Evolutionary conservation across 768 basidiomycete genomes (phyloP).

Genomic region (Suillus clintonianus): DNA sequence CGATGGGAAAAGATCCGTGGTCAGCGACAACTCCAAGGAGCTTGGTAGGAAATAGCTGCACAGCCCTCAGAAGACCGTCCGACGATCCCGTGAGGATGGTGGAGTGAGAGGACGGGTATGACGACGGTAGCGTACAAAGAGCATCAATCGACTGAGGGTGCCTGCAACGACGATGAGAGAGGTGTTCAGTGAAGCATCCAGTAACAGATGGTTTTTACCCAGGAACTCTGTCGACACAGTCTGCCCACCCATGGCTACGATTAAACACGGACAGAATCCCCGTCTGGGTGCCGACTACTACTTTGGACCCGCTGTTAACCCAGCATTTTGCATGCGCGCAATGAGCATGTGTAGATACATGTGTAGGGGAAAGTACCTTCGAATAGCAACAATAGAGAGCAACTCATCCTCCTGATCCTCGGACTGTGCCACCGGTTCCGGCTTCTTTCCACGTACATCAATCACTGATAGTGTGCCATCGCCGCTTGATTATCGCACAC

Average conservation of each 20-base stretch:
- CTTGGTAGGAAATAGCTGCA: constrained; percentile 86
- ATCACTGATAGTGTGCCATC: constrained; percentile 93
- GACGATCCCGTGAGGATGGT: constrained; percentile 89
- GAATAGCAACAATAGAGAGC: constrained; percentile 82
- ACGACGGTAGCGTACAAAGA: constrained; percentile 69
- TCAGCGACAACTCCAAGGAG: constrained; percentile 88
- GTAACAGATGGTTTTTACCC: constrained; percentile 53
- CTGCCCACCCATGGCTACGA: constrained; percentile 82
- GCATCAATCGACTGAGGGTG: constrained; percentile 93
- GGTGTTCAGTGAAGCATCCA: background rate
- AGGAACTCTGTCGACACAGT: constrained; percentile 88
- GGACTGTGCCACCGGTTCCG: constrained; percentile 78
- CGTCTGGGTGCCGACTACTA: constrained; percentile 85
- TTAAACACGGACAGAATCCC: constrained; percentile 92
- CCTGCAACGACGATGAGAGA: constrained; percentile 40
- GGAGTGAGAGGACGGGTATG: constrained; percentile 61
- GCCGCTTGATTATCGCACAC: constrained; percentile 51
- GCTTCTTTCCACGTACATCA: constrained; percentile 83
- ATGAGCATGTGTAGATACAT: background rate
- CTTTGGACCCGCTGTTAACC: constrained; percentile 63
- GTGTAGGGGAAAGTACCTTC: constrained; percentile 52
- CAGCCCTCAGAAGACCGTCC: constrained; percentile 86
- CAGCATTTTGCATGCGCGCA: background rate
- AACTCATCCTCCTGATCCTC: constrained; percentile 97
- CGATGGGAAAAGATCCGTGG: constrained; percentile 91